Evolutionary conservation across 305 asterid species (phyloP).

Genomic region (Fraxinus latifolia): DNA sequence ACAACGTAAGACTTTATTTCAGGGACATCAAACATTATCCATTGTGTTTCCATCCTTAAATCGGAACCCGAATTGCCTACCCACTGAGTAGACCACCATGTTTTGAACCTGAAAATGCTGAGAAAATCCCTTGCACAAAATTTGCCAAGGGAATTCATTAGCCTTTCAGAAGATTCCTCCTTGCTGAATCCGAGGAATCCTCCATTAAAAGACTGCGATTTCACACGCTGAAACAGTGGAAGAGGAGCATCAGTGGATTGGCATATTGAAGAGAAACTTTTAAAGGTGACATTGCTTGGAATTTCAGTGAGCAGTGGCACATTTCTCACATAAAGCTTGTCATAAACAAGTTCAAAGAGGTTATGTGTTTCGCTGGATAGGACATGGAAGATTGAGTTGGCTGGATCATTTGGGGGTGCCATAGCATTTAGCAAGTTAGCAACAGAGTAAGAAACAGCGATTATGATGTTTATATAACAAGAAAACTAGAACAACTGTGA

Average conservation of each 20-base stretch:
- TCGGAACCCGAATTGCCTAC: constrained; percentile 68
- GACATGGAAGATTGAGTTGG: constrained; percentile 23
- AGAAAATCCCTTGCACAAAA: constrained; percentile 55
- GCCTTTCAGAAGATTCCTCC: constrained; percentile 37
- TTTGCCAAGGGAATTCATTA: constrained; percentile 56
- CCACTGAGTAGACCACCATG: constrained; percentile 95
- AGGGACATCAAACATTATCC: constrained; percentile 66
- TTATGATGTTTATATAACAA: too few species aligned
- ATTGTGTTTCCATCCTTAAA: constrained; percentile 74
- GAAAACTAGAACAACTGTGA: too few species aligned
- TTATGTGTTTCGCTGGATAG: constrained; percentile 23
- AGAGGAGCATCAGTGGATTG: constrained; percentile 47
- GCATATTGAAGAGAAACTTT: constrained; percentile 42
- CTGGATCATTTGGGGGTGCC: constrained; percentile 50
- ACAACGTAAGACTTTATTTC: constrained; percentile 49
- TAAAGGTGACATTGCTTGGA: constrained; percentile 58
- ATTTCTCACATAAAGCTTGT: constrained; percentile 36
- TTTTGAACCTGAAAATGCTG: constrained; percentile 80
- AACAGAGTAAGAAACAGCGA: too few species aligned
- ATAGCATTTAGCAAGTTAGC: constrained; percentile 18
- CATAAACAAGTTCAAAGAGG: constrained; percentile 34
- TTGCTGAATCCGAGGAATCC: constrained; percentile 66
- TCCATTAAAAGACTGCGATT: constrained; percentile 41
- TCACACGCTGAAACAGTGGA: constrained; percentile 42
- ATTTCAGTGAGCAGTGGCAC: constrained; percentile 47